Base-by-base conservation (phyloP, 2,329 filamentous ascomycete species). In the Botrytis fragariae region DNA sequence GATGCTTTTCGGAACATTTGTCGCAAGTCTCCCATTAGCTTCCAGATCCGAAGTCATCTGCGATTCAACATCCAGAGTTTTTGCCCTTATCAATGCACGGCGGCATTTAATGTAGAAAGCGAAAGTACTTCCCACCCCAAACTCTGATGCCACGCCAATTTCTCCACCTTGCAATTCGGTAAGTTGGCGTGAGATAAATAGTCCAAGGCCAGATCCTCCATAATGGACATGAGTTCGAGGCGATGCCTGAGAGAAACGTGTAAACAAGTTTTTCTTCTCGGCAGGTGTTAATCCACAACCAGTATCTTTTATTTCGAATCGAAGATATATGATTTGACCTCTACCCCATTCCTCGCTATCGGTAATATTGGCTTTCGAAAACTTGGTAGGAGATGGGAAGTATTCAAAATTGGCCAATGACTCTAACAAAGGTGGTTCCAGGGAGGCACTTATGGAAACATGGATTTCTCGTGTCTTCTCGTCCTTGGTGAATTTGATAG, bases 91-190 rank as follows among this genome's bases (percentile, higher is more conserved):
- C 45, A 74, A 60, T 48, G 74, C 69, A 48, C 76, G 74, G 4
- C 78, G 74, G 39, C 90, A 86, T 77, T 90, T 88, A 73, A 94
- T 87, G 80, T 92, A 94, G 80, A 94, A 94, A 0, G 89, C 90
- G 81, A 94, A 94, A 0, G 89, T 93, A 75, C 90, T 92, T 1
- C 92, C 92, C n/a, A 89, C 86, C 1, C 91, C 91, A 4, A 88
- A 85, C 75, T 89, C 84, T 25, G 89, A 92, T 1, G 87, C 85
- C 10, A 95, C 91, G 2, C 92, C 93, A 62, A 96, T 94, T 74
- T 93, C 90, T 7, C 93, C 93, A 29, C 92, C 92, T 80, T 95
- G 92, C 14, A 95, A 84, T 79, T 95, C 93, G 0, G 92, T 93
- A n/a, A 96, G 85, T 72, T 93, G 89, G 35, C 92, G 87, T 42